Evolutionary conservation across 1,139 yeast species (phyloP).

Genomic region (Taphrina confusa): DNA sequence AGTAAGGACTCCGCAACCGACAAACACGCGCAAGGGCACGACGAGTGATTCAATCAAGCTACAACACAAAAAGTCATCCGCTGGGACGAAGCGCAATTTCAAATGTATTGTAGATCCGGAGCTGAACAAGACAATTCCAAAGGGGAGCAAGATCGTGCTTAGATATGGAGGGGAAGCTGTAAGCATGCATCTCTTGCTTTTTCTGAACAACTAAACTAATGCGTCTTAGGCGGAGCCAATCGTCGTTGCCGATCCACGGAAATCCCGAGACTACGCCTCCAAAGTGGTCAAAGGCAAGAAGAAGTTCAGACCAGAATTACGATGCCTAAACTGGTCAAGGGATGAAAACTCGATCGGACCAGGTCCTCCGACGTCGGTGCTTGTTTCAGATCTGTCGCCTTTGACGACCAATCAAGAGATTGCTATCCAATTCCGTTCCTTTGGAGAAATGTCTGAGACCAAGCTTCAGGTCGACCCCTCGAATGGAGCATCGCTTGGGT

Average conservation of each 20-base stretch:
- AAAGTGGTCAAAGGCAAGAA: constrained; percentile 16
- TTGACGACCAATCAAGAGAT: constrained; percentile 54
- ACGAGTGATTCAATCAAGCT: neutral
- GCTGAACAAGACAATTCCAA: constrained; percentile 23
- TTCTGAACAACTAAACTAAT: neutral
- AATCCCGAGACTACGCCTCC: constrained; percentile 25
- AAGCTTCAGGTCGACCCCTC: constrained; percentile 68
- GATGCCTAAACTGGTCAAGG: constrained; percentile 28
- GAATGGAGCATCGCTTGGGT: constrained; percentile 78
- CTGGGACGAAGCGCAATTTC: constrained; percentile 24
- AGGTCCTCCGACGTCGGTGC: constrained; percentile 68
- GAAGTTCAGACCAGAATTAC: constrained; percentile 22
- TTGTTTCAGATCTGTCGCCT: constrained; percentile 65
- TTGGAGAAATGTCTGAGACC: constrained; percentile 62
- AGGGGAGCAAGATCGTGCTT: constrained; percentile 27
- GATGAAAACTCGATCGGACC: constrained; percentile 77
- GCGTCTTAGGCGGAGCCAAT: neutral
- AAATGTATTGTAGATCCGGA: constrained; percentile 38
- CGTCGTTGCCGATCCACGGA: constrained; percentile 25
- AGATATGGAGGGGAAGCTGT: constrained; percentile 36
- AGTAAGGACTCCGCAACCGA: neutral
- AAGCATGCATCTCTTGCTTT: too few species aligned
- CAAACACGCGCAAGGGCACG: neutral
- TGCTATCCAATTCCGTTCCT: constrained; percentile 58
- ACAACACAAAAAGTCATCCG: neutral